These are phyloP conservation scores for Berberis thunbergii DNA, from an alignment of 164 flowering plant genomes.

Conservation along the genomic window DNA sequence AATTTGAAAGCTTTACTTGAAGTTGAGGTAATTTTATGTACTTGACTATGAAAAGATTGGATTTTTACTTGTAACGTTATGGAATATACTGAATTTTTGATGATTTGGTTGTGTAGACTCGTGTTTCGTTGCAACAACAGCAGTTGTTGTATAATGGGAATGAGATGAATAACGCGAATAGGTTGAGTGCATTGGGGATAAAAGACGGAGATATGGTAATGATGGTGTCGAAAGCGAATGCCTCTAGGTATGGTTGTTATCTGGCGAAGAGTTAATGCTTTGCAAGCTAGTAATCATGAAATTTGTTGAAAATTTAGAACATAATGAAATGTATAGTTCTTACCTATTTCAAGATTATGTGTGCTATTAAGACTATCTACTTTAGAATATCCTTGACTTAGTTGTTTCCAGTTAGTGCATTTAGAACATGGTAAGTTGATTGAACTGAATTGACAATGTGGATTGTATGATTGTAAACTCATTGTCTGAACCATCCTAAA, in stretches of 20 bases:
- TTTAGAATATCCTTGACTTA: too few species aligned
- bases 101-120: slow-evolving; percentile 34
- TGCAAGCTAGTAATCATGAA: too few species aligned
- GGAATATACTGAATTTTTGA: not conserved
- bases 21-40: slow-evolving; percentile 56
- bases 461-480: too few species aligned
- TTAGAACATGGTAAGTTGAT: too few species aligned
- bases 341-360: too few species aligned
- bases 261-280: too few species aligned
- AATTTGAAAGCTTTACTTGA: slow-evolving; percentile 93
- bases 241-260: not conserved
- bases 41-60: not conserved
- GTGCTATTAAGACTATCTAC: too few species aligned
- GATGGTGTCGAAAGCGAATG: slow-evolving; percentile 50
- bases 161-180: slow-evolving; percentile 61
- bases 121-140: slow-evolving; percentile 73
- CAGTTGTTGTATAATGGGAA: slow-evolving; percentile 74
- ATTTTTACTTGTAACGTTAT: not conserved
- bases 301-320: too few species aligned
- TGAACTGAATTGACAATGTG: too few species aligned
- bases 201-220: slow-evolving; percentile 80
- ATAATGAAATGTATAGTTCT: too few species aligned
- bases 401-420: too few species aligned
- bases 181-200: slow-evolving; percentile 62
- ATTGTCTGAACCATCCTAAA: too few species aligned